phyloP scores from a whole-genome alignment of 108 stramenopile genomes.

The Skeletonema tropicum region DNA sequence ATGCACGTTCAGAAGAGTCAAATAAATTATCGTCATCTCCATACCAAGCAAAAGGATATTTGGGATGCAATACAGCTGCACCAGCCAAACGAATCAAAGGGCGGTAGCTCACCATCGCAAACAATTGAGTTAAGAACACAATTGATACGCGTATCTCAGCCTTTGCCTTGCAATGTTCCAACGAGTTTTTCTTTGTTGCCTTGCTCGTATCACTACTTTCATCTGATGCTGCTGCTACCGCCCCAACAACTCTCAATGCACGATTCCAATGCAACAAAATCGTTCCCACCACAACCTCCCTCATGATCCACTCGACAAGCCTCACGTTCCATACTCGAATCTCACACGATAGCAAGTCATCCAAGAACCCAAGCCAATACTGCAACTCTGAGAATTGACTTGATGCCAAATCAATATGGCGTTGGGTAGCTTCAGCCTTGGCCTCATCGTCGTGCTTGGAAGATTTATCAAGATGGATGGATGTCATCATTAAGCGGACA shows the following conservation, averaged over 20 bases:
- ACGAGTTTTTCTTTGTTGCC: slow-evolving; percentile 7
- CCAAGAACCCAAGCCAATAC: slow-evolving; percentile 72
- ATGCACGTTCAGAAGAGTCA: neutral
- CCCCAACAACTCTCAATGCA: slow-evolving; percentile 15
- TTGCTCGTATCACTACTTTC: slow-evolving; percentile 1
- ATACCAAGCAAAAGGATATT: slow-evolving; percentile 27
- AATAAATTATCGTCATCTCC: slow-evolving; percentile 14
- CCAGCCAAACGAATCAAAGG: slow-evolving; percentile 35
- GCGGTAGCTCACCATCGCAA: slow-evolving; percentile 40
- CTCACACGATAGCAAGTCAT: slow-evolving; percentile 78
- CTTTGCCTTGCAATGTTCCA: slow-evolving; percentile 31
- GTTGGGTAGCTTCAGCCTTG: slow-evolving; percentile 57
- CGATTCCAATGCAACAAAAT: slow-evolving; percentile 46
- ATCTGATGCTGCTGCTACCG: neutral
- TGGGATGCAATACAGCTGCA: slow-evolving; percentile 27
- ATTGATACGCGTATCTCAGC: slow-evolving; percentile 44
- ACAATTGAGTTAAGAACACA: slow-evolving; percentile 39
- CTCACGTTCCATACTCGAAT: slow-evolving; percentile 74
- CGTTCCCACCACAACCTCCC: slow-evolving; percentile 61
- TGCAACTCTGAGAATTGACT: slow-evolving; percentile 55
- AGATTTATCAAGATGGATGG: slow-evolving; percentile 21
- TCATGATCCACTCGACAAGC: slow-evolving; percentile 71
- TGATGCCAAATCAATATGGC: slow-evolving; percentile 56
- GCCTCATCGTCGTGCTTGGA: slow-evolving; percentile 18
- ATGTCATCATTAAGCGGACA: slow-evolving; percentile 44